A percentile compares a stretch with the other conserved stretches of the same genome.
phyloP scores from a whole-genome alignment of 2,329 filamentous ascomycete species.

The Parastagonospora nodorum region DNA sequence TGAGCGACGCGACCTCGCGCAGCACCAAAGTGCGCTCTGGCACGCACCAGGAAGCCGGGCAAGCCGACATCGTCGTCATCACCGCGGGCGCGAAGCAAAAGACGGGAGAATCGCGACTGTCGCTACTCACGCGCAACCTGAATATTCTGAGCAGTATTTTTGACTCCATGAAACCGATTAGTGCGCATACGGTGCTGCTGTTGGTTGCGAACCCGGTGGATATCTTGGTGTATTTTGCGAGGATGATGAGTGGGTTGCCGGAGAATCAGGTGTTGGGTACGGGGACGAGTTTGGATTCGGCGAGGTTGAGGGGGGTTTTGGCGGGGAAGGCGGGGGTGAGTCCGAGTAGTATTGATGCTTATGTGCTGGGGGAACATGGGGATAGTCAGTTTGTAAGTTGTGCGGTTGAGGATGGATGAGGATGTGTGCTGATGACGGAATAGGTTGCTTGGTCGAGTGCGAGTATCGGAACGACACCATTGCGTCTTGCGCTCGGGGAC shows the following conservation, averaged over 20 bases:
- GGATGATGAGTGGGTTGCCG: conserved; percentile 55
- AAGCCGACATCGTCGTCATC: conserved; percentile 61
- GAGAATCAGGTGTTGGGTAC: conserved; percentile 57
- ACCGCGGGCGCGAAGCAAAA: conserved; percentile 61
- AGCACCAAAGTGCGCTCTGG: conserved; percentile 53
- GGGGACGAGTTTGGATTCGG: conserved; percentile 60
- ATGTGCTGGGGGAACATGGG: conserved; percentile 57
- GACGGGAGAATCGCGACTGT: conserved; percentile 52
- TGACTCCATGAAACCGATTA: conserved; percentile 55
- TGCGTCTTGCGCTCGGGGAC: conserved; percentile 41
- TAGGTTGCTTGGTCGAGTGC: conserved; percentile 53
- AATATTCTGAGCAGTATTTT: conserved; percentile 56
- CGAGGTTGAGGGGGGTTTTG: conserved; percentile 53
- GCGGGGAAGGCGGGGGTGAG: conserved; percentile 47
- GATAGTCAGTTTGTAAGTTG: conserved; percentile 51
- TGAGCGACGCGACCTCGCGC: conserved; percentile 57
- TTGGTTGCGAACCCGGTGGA: conserved; percentile 63
- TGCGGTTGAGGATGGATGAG: background rate
- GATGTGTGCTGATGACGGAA: background rate
- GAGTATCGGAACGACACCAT: conserved; percentile 50
- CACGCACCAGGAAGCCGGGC: conserved; percentile 55
- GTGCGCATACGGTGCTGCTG: conserved; percentile 54
- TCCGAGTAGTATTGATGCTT: conserved; percentile 49
- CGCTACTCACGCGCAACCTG: conserved; percentile 55
- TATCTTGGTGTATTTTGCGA: conserved; percentile 57